Percentiles rank a stretch among this genome's conserved stretches.
Evolutionary conservation across 345 rosid species (phyloP).

Genomic region (Cochlearia excelsa): DNA sequence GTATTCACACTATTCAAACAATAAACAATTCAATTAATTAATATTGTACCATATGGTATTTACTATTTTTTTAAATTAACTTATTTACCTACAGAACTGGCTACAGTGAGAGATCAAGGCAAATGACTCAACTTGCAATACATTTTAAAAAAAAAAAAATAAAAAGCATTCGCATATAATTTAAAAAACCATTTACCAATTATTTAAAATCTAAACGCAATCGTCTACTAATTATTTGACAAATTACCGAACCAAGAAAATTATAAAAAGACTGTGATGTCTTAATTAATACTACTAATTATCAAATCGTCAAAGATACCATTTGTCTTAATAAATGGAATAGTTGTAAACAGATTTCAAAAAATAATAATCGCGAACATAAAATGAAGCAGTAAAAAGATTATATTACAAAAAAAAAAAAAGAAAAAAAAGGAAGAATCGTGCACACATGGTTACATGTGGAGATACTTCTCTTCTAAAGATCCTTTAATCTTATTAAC

Average conservation of each 20-base stretch:
- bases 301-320: no score
- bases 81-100: no score
- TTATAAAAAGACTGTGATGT: no score
- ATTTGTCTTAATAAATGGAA: not conserved
- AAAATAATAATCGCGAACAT: not conserved
- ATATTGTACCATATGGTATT: not conserved
- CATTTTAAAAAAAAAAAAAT: not conserved
- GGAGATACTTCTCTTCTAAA: slow-evolving; percentile 29
- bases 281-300: no score
- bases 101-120: not conserved
- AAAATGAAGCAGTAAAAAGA: not conserved
- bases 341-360: not conserved
- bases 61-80: not conserved
- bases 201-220: not conserved
- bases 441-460: slow-evolving; percentile 30
- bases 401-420: not conserved
- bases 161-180: not conserved
- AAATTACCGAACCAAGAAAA: not conserved
- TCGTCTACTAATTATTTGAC: not conserved
- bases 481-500: slow-evolving; percentile 30
- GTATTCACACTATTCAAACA: slow-evolving; percentile 11
- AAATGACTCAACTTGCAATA: slow-evolving; percentile 11
- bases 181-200: no score
- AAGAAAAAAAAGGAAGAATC: slow-evolving; percentile 8
- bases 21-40: slow-evolving; percentile 1